These are phyloP conservation scores for Craterostigma plantagineum DNA, from an alignment of 257 asterid genomes.

Conservation along the genomic window DNA sequence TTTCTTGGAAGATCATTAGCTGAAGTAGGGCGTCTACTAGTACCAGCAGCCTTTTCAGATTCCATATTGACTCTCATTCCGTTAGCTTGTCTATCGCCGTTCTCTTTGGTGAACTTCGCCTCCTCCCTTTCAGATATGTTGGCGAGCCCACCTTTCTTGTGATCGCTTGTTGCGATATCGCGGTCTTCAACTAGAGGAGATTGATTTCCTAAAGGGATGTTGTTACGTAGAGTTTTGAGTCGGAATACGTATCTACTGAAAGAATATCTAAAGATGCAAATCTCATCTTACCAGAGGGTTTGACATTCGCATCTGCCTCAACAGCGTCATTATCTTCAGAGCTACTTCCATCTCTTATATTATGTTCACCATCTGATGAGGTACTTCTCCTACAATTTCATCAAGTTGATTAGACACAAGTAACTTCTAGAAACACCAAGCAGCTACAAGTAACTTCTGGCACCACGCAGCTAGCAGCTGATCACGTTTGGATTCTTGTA, in stretches of 20 bases:
- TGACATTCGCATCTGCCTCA: constrained; percentile 18
- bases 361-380: constrained; percentile 52
- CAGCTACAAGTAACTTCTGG: no score
- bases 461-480: no score
- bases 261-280: not conserved
- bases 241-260: no score
- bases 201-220: constrained; percentile 30
- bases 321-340: constrained; percentile 25
- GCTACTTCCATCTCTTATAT: constrained; percentile 23
- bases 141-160: constrained; percentile 26
- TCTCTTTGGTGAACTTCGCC: constrained; percentile 67
- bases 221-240: constrained; percentile 4
- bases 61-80: constrained; percentile 26
- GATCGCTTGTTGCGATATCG: constrained; percentile 21
- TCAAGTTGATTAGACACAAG: not conserved
- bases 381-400: constrained; percentile 30
- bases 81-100: constrained; percentile 63
- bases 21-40: constrained; percentile 51
- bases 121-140: constrained; percentile 55
- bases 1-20: constrained; percentile 61
- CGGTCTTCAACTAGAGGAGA: constrained; percentile 28
- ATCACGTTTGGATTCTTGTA: no score
- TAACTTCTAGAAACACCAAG: not conserved
- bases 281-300: constrained; percentile 24
- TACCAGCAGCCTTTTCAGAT: constrained; percentile 23